phyloP scores from a whole-genome alignment of 345 rosid species.

The Eucalyptus curtisii region DNA sequence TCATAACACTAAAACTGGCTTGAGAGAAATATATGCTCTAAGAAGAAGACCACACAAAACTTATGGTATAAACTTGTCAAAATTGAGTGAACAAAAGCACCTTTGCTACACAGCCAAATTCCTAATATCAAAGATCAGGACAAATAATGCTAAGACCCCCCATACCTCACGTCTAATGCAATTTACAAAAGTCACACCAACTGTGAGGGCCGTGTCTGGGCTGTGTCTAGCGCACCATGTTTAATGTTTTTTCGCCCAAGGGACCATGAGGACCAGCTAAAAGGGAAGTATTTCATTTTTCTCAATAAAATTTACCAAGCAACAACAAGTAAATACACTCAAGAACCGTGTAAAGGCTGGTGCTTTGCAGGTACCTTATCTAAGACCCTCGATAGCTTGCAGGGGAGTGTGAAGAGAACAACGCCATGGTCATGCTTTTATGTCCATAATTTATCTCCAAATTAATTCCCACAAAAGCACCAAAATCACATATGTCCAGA shows the following conservation, averaged over 20 bases:
- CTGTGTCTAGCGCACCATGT: neutral
- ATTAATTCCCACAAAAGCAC: neutral
- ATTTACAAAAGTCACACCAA: neutral
- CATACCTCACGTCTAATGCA: neutral
- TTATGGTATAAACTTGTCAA: neutral
- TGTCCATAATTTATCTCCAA: neutral
- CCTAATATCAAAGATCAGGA: neutral
- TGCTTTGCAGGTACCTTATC: neutral
- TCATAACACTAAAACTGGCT: neutral
- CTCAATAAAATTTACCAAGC: neutral
- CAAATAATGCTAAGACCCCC: neutral
- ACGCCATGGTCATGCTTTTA: neutral
- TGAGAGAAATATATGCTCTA: neutral
- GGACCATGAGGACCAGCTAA: neutral
- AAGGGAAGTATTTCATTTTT: neutral
- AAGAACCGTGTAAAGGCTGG: neutral
- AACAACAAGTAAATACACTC: neutral
- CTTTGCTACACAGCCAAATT: neutral
- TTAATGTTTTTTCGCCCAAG: neutral
- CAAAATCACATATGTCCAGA: neutral
- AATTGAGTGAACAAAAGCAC: neutral
- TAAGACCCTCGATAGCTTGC: neutral
- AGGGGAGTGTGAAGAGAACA: neutral
- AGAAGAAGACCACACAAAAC: neutral
- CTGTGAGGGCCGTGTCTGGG: neutral